Evolutionary conservation across 805 yeast species (phyloP).

Genomic region (Starmerella stigmatis): DNA sequence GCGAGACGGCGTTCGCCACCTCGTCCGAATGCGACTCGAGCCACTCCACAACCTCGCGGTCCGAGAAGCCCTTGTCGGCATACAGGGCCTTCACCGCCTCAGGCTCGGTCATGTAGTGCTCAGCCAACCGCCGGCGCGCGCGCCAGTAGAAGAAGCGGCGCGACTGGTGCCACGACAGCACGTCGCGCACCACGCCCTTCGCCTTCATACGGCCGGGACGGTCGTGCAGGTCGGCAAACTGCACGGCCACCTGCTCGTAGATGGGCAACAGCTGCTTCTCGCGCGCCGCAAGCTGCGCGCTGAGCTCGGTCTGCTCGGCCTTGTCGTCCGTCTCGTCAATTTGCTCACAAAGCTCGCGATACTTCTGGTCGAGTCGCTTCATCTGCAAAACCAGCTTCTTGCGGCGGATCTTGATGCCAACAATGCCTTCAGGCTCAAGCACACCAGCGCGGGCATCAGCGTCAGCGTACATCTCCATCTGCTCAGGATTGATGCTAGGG

Average conservation of each 20-base stretch:
- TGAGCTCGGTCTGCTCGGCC: slow-evolving; percentile 56
- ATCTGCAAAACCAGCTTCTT: slow-evolving; percentile 85
- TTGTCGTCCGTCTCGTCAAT: slow-evolving; percentile 40
- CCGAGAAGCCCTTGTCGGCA: slow-evolving; percentile 50
- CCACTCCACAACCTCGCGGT: slow-evolving; percentile 71
- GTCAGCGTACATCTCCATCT: slow-evolving; percentile 99
- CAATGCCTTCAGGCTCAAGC: slow-evolving; percentile 98
- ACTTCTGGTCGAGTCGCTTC: slow-evolving; percentile 74
- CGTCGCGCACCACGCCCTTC: slow-evolving; percentile 80
- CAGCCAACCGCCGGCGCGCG: slow-evolving; percentile 87
- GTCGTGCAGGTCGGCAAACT: slow-evolving; percentile 96
- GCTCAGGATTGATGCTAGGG: slow-evolving; percentile 90
- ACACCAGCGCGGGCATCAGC: slow-evolving; percentile 94
- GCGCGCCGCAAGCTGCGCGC: slow-evolving; percentile 61
- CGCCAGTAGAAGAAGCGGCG: slow-evolving; percentile 99
- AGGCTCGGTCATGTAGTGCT: slow-evolving; percentile 55
- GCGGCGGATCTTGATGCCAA: slow-evolving; percentile 93
- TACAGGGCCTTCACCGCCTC: slow-evolving; percentile 9
- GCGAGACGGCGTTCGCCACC: slow-evolving; percentile 10
- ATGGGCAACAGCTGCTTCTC: slow-evolving; percentile 74
- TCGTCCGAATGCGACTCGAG: slow-evolving; percentile 16
- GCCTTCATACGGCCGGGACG: slow-evolving; percentile 96
- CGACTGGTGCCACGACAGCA: slow-evolving; percentile 73
- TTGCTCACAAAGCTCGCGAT: slow-evolving; percentile 50
- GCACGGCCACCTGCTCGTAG: slow-evolving; percentile 84